Base-by-base conservation (phyloP, 345 rosid genomes). In the Kernera saxatilis region DNA sequence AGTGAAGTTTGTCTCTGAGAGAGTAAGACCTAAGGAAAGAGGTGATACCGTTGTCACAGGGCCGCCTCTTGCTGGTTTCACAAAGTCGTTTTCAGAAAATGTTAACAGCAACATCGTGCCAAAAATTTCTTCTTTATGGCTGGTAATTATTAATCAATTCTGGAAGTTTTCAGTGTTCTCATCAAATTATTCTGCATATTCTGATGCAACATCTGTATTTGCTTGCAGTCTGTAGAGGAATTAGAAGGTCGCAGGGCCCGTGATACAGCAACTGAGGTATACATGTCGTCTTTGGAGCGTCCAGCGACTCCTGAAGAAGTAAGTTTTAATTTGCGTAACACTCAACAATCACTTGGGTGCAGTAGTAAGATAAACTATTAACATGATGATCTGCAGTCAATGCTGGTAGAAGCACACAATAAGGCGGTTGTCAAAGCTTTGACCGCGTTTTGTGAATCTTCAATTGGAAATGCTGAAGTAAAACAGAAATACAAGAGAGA, bases 1-100 rank as follows among this genome's bases (percentile, higher is more conserved):
- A 13, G 49, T 56, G 51, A 66, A 77, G 71, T 73, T 73, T 70
- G 57, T 77, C 55, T 71, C 66, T 51, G 83, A 79, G 78, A 79
- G 73, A 67, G 79, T 74, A 45, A 82, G 69, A 71, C 85, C 80
- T 41, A 79, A 82, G 76, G 73, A 79, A 57, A 73, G 82, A 65
- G 79, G 76, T 45, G 73, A 64, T 27, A 68, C 64, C 51, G 56
- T 70, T 39, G 32, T 79, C 74, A 82, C 83, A 56, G 85, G 85
- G 32, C 81, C 81, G 8, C 78, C 77, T 60, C 83, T 82, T 74
- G 83, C 77, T 71, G 62, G 80, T 50, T 56, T 82, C 57, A 74
- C 80, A 63, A 77, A 77, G 65, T 46, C 54, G 10, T 79, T 73
- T 57, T 51, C 79, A 33, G 81, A 77, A 21, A 77, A 64, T 49